Percentiles rank a stretch among this genome's conserved stretches.
Conservation (phyloP, 2,329 filamentous ascomycete species). For the Paecilomyces sp. region DNA sequence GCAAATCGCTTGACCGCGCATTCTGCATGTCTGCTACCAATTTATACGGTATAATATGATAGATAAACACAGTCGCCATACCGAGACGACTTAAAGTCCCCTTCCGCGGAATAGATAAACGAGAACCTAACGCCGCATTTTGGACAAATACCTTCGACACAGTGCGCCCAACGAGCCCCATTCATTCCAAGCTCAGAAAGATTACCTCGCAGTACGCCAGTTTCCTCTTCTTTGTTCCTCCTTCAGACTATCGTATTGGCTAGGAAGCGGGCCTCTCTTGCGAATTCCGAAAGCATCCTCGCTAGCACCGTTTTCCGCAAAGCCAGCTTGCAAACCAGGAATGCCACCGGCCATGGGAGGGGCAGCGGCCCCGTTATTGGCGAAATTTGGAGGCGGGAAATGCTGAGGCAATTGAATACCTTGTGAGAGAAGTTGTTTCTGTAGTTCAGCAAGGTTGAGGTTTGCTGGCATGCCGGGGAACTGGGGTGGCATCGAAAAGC, state of each 20-base stretch:
- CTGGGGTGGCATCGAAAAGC: constrained; percentile 33
- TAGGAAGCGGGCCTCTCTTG: constrained; percentile 64
- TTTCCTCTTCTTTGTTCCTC: constrained; percentile 62
- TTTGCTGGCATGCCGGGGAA: constrained; percentile 44
- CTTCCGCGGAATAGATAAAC: not conserved
- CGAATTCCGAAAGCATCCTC: constrained; percentile 37
- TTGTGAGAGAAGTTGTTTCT: constrained; percentile 29
- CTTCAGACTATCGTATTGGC: constrained; percentile 73
- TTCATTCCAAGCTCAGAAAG: not conserved
- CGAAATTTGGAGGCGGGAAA: constrained; percentile 29
- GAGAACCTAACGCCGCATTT: constrained; percentile 2
- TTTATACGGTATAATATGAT: not conserved
- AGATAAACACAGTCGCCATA: not conserved
- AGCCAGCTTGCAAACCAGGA: constrained; percentile 28
- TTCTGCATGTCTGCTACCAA: not conserved
- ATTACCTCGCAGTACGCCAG: constrained; percentile 37
- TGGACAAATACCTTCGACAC: not conserved
- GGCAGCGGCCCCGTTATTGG: not conserved
- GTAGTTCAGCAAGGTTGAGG: constrained; percentile 29
- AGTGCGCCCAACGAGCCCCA: not conserved
- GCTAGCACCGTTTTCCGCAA: constrained; percentile 26
- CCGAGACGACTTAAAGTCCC: constrained; percentile 2
- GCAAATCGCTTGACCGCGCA: not conserved
- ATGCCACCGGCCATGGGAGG: constrained; percentile 13
- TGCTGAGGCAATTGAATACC: constrained; percentile 27